Conservation (phyloP, 306 rosid genomes). For the Cucumis sativus region DNA sequence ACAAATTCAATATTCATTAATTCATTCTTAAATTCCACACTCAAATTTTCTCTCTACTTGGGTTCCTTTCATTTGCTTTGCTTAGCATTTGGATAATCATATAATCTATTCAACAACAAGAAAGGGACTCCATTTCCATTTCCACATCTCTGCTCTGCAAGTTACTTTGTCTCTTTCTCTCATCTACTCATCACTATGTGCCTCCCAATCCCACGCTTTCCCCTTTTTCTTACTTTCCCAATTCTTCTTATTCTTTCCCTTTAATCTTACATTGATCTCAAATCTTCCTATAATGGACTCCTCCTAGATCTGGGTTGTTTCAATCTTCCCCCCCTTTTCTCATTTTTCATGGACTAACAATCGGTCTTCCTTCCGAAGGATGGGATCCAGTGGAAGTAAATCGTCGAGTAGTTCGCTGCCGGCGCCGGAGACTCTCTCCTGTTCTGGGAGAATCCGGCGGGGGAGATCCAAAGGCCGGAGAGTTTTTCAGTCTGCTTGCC, state of each 20-base stretch:
- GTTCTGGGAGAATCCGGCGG: slow-evolving; percentile 24
- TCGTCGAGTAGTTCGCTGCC: slow-evolving; percentile 21
- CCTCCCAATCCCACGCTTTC: neutral
- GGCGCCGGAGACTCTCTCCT: slow-evolving; percentile 13
- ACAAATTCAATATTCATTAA: neutral
- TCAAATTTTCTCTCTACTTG: neutral
- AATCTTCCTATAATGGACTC: neutral
- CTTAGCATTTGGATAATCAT: slow-evolving; percentile 3
- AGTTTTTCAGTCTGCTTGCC: slow-evolving; percentile 61
- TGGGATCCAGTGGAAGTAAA: slow-evolving; percentile 91
- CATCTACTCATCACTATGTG: slow-evolving; percentile 1
- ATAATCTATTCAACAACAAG: neutral
- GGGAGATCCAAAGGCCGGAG: slow-evolving; percentile 40
- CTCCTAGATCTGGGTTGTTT: neutral
- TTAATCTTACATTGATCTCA: neutral
- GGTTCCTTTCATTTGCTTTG: neutral
- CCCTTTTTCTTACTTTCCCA: slow-evolving; percentile 1
- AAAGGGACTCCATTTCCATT: neutral
- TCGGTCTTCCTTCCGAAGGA: slow-evolving; percentile 2
- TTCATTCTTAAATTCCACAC: neutral
- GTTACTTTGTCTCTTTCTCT: slow-evolving; percentile 14
- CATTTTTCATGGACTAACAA: neutral
- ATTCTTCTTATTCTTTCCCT: neutral
- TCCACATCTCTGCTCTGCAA: slow-evolving; percentile 19
- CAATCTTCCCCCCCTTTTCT: neutral